phyloP scores from a whole-genome alignment of 805 yeast species.

The Suhomyces prunicola region DNA sequence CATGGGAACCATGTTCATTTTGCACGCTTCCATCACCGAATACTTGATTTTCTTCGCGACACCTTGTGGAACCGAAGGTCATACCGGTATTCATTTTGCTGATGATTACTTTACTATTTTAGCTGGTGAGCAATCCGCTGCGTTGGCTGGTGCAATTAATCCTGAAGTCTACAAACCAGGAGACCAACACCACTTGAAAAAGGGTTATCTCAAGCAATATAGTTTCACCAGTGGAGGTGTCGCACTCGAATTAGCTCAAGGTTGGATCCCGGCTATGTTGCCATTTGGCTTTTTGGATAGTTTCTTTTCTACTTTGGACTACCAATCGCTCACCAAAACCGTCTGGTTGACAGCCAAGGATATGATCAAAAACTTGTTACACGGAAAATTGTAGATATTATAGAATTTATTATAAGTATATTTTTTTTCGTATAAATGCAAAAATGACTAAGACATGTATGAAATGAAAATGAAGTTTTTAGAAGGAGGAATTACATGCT shows the following conservation, averaged over 20 bases:
- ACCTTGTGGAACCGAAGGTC: slow-evolving; percentile 94
- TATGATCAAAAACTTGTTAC: slow-evolving; percentile 64
- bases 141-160: slow-evolving; percentile 55
- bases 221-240: slow-evolving; percentile 76
- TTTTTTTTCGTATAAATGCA: background rate
- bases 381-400: slow-evolving; percentile 63
- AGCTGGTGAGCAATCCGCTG: slow-evolving; percentile 74
- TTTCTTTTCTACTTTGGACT: slow-evolving; percentile 75
- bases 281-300: slow-evolving; percentile 92
- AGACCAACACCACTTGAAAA: slow-evolving; percentile 72
- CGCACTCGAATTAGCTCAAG: slow-evolving; percentile 95
- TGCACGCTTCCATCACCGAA: slow-evolving; percentile 93
- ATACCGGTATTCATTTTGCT: slow-evolving; percentile 93
- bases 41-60: slow-evolving; percentile 92
- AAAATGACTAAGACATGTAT: background rate
- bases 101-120: slow-evolving; percentile 94
- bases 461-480: background rate
- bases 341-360: slow-evolving; percentile 71
- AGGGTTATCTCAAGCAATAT: slow-evolving; percentile 81
- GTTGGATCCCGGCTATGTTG: slow-evolving; percentile 97
- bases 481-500: slow-evolving; percentile 6
- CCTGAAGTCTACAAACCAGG: slow-evolving; percentile 85
- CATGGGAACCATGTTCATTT: slow-evolving; percentile 92
- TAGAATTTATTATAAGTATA: background rate
- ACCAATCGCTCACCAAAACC: slow-evolving; percentile 65